phyloP scores from a whole-genome alignment of 2,329 filamentous ascomycete species.

The Penicillium oxalicum region DNA sequence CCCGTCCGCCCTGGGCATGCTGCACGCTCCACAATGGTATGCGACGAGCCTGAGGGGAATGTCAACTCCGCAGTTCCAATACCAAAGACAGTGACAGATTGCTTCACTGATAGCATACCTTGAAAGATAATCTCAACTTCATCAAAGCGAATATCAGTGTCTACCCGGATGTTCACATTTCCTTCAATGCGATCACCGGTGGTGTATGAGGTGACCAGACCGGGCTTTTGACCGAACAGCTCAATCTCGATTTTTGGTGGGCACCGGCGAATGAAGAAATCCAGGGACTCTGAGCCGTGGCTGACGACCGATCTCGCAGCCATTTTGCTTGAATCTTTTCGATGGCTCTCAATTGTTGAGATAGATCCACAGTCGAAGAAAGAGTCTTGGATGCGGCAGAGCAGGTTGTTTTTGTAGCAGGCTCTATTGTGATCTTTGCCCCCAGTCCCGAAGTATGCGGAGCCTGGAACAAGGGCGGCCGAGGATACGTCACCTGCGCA shows the following conservation, averaged over 20 bases:
- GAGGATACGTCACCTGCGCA: not conserved
- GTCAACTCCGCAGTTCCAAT: not conserved
- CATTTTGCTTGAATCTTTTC: conserved; percentile 6
- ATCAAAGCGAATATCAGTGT: conserved; percentile 52
- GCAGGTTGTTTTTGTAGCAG: not conserved
- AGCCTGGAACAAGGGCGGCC: not conserved
- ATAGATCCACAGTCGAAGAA: not conserved
- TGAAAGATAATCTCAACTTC: conserved; percentile 54
- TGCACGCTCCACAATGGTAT: conserved; percentile 51
- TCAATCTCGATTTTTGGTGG: conserved; percentile 29
- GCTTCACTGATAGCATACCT: conserved; percentile 34
- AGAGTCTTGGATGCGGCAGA: not conserved
- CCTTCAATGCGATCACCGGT: conserved; percentile 55
- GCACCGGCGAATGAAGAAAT: conserved; percentile 23
- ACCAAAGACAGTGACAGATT: not conserved
- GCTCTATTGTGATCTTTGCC: not conserved
- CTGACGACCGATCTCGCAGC: conserved; percentile 23
- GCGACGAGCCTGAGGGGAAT: conserved; percentile 40
- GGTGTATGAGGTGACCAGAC: conserved; percentile 47
- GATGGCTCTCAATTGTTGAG: not conserved
- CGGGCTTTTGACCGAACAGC: conserved; percentile 25
- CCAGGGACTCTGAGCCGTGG: conserved; percentile 23
- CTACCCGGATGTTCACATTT: conserved; percentile 45
- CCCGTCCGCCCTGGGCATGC: conserved; percentile 50
- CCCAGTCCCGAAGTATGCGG: not conserved